These are phyloP conservation scores for Hericium erinaceus DNA, from an alignment of 768 basidiomycete genomes.

Conservation along the genomic window DNA sequence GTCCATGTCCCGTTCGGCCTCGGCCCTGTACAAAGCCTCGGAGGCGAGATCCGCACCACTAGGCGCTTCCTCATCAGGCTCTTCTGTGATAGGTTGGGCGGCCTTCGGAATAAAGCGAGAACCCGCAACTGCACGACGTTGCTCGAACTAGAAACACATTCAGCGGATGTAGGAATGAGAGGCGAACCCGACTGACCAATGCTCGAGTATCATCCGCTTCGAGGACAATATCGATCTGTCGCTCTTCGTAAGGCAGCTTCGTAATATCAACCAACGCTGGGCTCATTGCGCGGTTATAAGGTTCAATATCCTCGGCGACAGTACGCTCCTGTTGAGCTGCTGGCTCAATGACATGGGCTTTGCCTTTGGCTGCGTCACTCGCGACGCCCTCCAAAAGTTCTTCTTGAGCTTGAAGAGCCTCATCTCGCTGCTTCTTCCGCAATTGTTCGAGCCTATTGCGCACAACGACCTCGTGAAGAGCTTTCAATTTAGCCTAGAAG, in stretches of 20 bases:
- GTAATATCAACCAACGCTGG: constrained; percentile 68
- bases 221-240: constrained; percentile 69
- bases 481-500: constrained; percentile 77
- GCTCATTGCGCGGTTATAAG: constrained; percentile 82
- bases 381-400: constrained; percentile 79
- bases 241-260: constrained; percentile 64
- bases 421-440: constrained; percentile 91
- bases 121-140: constrained; percentile 72
- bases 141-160: constrained; percentile 45
- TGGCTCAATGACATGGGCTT: constrained; percentile 29
- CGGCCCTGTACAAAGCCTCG: constrained; percentile 84
- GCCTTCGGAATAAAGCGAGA: constrained; percentile 84
- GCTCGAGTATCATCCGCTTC: constrained; percentile 53
- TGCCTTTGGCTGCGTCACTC: constrained; percentile 41
- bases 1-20: constrained; percentile 87
- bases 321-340: constrained; percentile 21
- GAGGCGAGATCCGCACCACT: constrained; percentile 73
- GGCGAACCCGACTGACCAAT: constrained; percentile 29
- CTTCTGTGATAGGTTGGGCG: constrained; percentile 49
- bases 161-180: not conserved
- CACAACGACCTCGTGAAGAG: constrained; percentile 92
- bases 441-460: constrained; percentile 94
- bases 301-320: constrained; percentile 57
- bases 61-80: constrained; percentile 43
- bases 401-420: constrained; percentile 88